phyloP scores from a whole-genome alignment of 176 grass and related monocot genomes.

The Triticum aestivum region IWGSC_CS_RefSeq_v2.1 NC_057808.1:428576405-428576904 shows the following conservation, averaged over 20 bases:
- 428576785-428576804: constrained; percentile 62
- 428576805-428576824: constrained; percentile 82
- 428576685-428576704: not conserved
- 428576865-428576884: constrained; percentile 88
- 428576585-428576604: constrained; percentile 61
- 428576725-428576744: constrained; percentile 18
- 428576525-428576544: constrained; percentile 72
- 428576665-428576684: constrained; percentile 53
- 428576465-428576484: constrained; percentile 40
- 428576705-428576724: not conserved
- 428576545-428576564: constrained; percentile 69
- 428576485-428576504: constrained; percentile 84
- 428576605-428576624: constrained; percentile 65
- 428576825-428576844: constrained; percentile 93
- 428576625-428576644: constrained; percentile 62
- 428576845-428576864: constrained; percentile 83
- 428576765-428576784: constrained; percentile 94
- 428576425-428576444: constrained; percentile 63
- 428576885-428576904: constrained; percentile 76
- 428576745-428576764: constrained; percentile 30
- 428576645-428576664: constrained; percentile 89
- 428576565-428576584: constrained; percentile 79
- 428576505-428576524: constrained; percentile 71
- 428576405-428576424: constrained; percentile 83
- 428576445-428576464: constrained; percentile 45